Evolutionary conservation across 2,329 filamentous ascomycete species (phyloP).

Genomic region (Xylariaceae sp.): DNA sequence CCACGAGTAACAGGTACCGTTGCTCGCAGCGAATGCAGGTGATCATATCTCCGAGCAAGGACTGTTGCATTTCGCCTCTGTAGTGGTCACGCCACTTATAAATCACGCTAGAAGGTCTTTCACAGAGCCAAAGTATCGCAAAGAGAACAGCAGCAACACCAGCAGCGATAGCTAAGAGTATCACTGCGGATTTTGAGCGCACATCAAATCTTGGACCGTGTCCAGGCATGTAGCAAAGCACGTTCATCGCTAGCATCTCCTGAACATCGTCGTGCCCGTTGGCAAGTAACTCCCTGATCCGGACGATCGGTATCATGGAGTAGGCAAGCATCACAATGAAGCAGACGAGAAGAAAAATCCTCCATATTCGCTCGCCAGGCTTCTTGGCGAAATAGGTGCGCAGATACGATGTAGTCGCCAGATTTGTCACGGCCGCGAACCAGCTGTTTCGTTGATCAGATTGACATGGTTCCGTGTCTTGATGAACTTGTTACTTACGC

Average conservation of each 20-base stretch:
- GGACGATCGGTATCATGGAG: slow-evolving; percentile 31
- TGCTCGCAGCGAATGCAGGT: slow-evolving; percentile 34
- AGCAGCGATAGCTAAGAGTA: slow-evolving; percentile 18
- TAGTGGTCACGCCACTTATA: slow-evolving; percentile 29
- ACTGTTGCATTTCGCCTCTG: slow-evolving; percentile 27
- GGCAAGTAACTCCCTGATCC: slow-evolving; percentile 24
- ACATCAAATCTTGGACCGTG: slow-evolving; percentile 18
- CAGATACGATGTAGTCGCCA: slow-evolving; percentile 27
- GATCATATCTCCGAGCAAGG: slow-evolving; percentile 23
- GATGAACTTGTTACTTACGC: slow-evolving; percentile 18
- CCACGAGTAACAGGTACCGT: slow-evolving; percentile 28
- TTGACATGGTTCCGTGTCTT: neutral
- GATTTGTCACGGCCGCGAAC: slow-evolving; percentile 32
- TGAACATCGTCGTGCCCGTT: slow-evolving; percentile 15
- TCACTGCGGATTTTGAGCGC: slow-evolving; percentile 12
- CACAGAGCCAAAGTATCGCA: slow-evolving; percentile 22
- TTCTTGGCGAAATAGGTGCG: slow-evolving; percentile 25
- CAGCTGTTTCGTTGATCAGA: slow-evolving; percentile 21
- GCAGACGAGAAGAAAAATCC: slow-evolving; percentile 23
- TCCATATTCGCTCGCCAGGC: slow-evolving; percentile 26
- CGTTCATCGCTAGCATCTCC: slow-evolving; percentile 22
- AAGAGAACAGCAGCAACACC: slow-evolving; percentile 8
- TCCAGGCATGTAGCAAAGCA: slow-evolving; percentile 30
- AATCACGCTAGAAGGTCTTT: slow-evolving; percentile 23
- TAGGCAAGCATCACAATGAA: slow-evolving; percentile 24